Base-by-base conservation (phyloP, 805 yeast species). In the Metschnikowia gelsemii region DNA sequence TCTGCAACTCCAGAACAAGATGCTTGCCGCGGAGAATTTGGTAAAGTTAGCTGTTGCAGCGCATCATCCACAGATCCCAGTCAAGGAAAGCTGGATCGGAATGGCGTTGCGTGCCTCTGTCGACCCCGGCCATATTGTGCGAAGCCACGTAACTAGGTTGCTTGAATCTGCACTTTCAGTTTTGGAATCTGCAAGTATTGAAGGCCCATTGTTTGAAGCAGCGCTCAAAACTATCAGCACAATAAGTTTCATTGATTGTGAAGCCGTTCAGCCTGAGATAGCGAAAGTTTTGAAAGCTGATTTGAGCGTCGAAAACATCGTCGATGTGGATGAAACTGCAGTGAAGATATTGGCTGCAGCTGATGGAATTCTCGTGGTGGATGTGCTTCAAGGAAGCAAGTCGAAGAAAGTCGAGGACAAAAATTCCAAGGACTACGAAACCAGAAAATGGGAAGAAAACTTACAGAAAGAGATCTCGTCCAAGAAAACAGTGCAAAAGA, bases 371-470 rank as follows among this genome's bases (percentile, higher is more conserved):
- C 59, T 84, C 40, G 93, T 84, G 2, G 63, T 80, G 14, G 80
- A 87, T 55, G 79, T 86, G 4, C 61, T 86, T 35, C 75, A 73
- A 26, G 57, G 60, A 24, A 53, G 58, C 9, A 65, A 64, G 41
- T 34, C 56, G 2, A 75, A 70, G 55, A 63, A 63, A 24, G 68
- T 64, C 4, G 78, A 79, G 11, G 78, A 79, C 56, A 87, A 85
- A 58, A 87, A 87, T 58, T 68, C 87, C 1, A 89, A 82, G 57
- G 96, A 89, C 55, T 87, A 87, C 54, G 95, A 84, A 54, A 84
- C 90, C 2, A 66, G 77, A 45, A 80, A 87, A 59, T 91, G 98
- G 98, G 99, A 93, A 58, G 89, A 83, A 51, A 76, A 77, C 38
- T 75, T 93, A 23, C 79, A 91, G 54, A 79, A 80, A 48, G 91